Evolutionary conservation across 192 early-diverging fungal species (phyloP).

Genomic region (Piromyces finnis): DNA sequence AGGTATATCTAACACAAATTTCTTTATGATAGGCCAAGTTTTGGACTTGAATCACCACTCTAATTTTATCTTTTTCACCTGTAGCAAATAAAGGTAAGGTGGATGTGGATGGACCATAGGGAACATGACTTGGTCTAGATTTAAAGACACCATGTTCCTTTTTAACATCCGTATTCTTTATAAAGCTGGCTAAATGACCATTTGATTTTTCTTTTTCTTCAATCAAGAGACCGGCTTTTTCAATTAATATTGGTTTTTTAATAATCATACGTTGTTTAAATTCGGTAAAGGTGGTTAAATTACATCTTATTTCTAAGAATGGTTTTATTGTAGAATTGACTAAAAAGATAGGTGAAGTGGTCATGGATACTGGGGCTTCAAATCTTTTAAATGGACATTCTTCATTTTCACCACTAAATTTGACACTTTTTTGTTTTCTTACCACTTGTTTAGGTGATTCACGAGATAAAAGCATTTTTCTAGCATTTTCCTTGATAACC

Average conservation of each 20-base stretch:
- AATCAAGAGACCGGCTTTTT: neutral
- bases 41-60: neutral
- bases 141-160: neutral
- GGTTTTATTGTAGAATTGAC: neutral
- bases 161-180: neutral
- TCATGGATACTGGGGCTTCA: neutral
- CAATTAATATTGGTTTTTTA: neutral
- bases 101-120: neutral
- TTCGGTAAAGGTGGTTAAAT: neutral
- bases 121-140: neutral
- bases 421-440: neutral
- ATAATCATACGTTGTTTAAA: neutral
- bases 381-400: neutral
- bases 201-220: neutral
- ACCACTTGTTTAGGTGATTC: neutral
- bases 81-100: neutral
- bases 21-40: neutral
- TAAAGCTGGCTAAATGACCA: neutral
- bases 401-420: neutral
- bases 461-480: neutral
- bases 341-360: neutral
- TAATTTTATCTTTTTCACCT: neutral
- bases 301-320: neutral
- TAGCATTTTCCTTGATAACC: neutral
- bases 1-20: neutral